Conservation (phyloP, 257 asterid species). For the Sherardia arvensis region DNA sequence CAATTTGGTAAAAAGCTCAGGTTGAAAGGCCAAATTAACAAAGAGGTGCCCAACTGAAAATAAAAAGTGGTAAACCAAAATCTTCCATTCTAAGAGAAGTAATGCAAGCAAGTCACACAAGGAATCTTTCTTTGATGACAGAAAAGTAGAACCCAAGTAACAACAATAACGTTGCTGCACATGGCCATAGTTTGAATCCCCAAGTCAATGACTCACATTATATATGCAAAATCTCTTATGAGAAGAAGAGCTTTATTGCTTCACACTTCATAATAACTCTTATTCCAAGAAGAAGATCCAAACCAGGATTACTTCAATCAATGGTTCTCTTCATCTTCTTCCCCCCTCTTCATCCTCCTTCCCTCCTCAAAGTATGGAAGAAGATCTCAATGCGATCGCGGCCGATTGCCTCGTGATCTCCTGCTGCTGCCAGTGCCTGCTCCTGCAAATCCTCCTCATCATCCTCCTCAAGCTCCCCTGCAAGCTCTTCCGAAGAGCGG, state of each 20-base stretch:
- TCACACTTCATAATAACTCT: constrained; percentile 47
- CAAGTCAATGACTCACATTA: constrained; percentile 37
- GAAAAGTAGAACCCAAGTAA: constrained; percentile 42
- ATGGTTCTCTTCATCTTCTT: constrained; percentile 22
- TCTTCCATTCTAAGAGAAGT: constrained; percentile 26
- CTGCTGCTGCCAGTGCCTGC: constrained; percentile 80
- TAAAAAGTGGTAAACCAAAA: background rate
- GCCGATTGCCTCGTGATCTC: constrained; percentile 77
- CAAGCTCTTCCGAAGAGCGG: constrained; percentile 37
- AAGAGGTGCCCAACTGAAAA: background rate
- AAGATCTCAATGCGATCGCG: constrained; percentile 51
- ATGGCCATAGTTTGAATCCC: constrained; percentile 23
- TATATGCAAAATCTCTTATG: background rate
- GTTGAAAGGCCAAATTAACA: background rate
- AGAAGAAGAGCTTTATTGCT: constrained; percentile 44
- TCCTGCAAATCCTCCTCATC: constrained; percentile 57
- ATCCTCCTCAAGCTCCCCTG: constrained; percentile 51
- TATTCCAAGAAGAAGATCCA: constrained; percentile 15
- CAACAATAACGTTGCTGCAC: constrained; percentile 7
- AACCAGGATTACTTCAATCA: constrained; percentile 29
- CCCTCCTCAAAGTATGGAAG: constrained; percentile 40
- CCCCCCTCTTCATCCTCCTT: background rate
- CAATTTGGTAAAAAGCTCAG: background rate
- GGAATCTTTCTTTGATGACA: constrained; percentile 20
- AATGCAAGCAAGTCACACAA: constrained; percentile 19